These are phyloP conservation scores for Blastobotrys illinoisensis DNA, from an alignment of 1,139 yeast genomes.

Conservation along the genomic window DNA sequence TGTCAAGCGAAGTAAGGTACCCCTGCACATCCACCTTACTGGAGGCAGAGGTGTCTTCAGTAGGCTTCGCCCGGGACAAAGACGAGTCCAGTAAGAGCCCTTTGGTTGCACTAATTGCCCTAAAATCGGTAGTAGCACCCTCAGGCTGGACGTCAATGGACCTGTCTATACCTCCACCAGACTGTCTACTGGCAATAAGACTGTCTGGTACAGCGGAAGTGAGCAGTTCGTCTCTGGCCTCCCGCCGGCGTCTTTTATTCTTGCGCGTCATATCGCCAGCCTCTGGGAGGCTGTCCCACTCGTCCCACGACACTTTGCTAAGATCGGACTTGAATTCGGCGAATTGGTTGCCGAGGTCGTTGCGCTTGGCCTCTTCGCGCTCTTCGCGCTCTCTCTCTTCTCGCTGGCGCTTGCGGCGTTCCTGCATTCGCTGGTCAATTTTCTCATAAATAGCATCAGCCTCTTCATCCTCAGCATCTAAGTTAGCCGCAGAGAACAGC, in stretches of 20 bases:
- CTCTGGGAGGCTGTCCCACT: constrained; percentile 84
- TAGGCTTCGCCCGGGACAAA: not conserved
- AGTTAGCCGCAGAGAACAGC: constrained; percentile 26
- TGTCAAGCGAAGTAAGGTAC: constrained; percentile 37
- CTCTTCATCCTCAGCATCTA: constrained; percentile 54
- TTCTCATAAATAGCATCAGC: constrained; percentile 67
- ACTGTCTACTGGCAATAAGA: constrained; percentile 38
- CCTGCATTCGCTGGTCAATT: constrained; percentile 53
- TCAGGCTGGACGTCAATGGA: constrained; percentile 35
- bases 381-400: constrained; percentile 31
- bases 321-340: constrained; percentile 60
- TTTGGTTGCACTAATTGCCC: constrained; percentile 49
- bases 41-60: constrained; percentile 7
- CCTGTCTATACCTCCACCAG: constrained; percentile 32
- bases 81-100: not conserved
- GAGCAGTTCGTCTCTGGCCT: constrained; percentile 60
- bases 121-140: constrained; percentile 39
- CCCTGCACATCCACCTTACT: constrained; percentile 34
- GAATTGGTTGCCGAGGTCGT: constrained; percentile 41
- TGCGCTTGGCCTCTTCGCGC: constrained; percentile 23
- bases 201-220: constrained; percentile 82
- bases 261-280: constrained; percentile 81
- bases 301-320: constrained; percentile 52
- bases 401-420: constrained; percentile 36
- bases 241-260: constrained; percentile 65